Evolutionary conservation across 345 rosid genomes (phyloP).

Genomic region (Odontarrhena argentea): DNA sequence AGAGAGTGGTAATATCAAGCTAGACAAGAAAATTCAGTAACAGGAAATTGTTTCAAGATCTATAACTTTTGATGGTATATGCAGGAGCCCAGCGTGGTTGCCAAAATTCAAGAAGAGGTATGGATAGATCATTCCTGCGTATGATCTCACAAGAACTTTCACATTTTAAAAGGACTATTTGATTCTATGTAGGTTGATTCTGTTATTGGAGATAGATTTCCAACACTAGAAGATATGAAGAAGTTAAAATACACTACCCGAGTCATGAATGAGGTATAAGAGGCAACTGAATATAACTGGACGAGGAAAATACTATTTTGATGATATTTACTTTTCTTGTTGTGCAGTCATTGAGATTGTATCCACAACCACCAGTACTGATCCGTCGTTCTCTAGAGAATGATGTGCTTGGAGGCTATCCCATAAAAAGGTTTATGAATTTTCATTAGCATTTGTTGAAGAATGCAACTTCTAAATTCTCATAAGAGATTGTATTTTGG

Average conservation of each 20-base stretch:
- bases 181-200: conserved; percentile 68
- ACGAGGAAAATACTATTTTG: conserved; percentile 1
- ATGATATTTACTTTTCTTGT: conserved; percentile 19
- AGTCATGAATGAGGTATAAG: conserved; percentile 85
- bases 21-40: background rate
- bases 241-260: conserved; percentile 89
- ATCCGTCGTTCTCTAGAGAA: conserved; percentile 80
- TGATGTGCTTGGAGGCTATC: conserved; percentile 83
- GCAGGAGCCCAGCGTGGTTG: conserved; percentile 76
- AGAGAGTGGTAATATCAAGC: conserved; percentile 16
- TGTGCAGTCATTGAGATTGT: conserved; percentile 82
- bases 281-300: conserved; percentile 9
- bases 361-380: conserved; percentile 96
- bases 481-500: conserved; percentile 23
- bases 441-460: background rate
- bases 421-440: conserved; percentile 60
- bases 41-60: background rate
- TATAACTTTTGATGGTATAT: conserved; percentile 33
- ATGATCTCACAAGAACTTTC: conserved; percentile 7
- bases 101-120: conserved; percentile 94
- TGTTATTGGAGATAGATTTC: conserved; percentile 83
- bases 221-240: conserved; percentile 82
- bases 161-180: background rate
- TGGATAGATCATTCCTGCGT: conserved; percentile 1
- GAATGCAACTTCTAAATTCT: conserved; percentile 23